Evolutionary conservation across 129 eudicot species (phyloP), one percentile per base, ranked within the genome.

Genomic region (Cynara cardunculus): DNA sequence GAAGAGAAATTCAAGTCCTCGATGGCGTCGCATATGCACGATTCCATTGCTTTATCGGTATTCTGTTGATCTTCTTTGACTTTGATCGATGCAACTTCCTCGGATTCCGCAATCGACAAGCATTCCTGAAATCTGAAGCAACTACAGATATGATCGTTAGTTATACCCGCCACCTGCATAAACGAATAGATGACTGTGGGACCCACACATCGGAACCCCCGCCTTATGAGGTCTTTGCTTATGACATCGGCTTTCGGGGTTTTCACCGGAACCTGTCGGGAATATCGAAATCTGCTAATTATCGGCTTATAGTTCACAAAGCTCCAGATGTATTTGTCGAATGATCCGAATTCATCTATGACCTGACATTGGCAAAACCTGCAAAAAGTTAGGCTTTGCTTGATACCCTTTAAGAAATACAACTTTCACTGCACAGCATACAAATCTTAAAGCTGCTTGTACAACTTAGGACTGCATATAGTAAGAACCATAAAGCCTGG

Each of bases 141-240:
- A 28, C 86, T 76, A 39, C 83, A 77, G 4, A 90, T 87, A 80
- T 90, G 94, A 59, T 90, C 94, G 70, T 90, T 90, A 75, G 94
- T 85, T 37, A 90, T 83, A 46, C 94, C 94, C 13, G 91, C 91
- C 32, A 84, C 90, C 85, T 90, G 94, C 94, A 90, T 90, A 75
- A 90, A 90, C 34, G 91, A 90, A 84, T 90, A 90, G 67, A 90
- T 82, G 64, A 90, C 91, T 0, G 91, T 88, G 28, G 91, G 94
- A 4, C 94, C 91, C 86, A 90, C 91, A n/a, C 94, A 72, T 61
- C 94, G 88, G 69, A 90, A 90, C 35, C 94, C 94, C 82, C 94
- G 53, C 79, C 91, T 79, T 32, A 88, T 83, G 1, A 90, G 85
- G 81, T 90, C 94, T 84, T 90, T 90, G 85, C 94, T 90, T 59